These are phyloP conservation scores for Parastagonospora avenae DNA, from an alignment of 2,329 filamentous ascomycete species.

Conservation along the genomic window DNA sequence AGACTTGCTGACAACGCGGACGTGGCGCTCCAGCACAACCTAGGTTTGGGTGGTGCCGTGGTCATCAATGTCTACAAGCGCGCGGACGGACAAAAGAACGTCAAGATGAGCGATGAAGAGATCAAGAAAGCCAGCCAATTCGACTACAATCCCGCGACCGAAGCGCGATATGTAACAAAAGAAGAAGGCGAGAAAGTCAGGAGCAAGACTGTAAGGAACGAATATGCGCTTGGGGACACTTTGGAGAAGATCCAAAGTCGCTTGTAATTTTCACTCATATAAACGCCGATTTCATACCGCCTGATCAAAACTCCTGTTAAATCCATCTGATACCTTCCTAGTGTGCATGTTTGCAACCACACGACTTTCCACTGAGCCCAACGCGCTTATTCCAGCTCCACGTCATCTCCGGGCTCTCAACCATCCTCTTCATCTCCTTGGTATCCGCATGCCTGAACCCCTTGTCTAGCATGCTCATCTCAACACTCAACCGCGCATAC, in stretches of 20 bases:
- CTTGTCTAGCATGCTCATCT: constrained; percentile 37
- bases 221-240: constrained; percentile 79
- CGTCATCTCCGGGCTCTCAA: constrained; percentile 27
- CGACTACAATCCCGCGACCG: constrained; percentile 89
- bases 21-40: constrained; percentile 85
- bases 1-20: constrained; percentile 69
- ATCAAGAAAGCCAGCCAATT: constrained; percentile 71
- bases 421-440: constrained; percentile 34
- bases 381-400: constrained; percentile 45
- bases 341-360: constrained; percentile 29
- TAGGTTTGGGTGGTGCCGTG: constrained; percentile 86
- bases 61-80: constrained; percentile 89
- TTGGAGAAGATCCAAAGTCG: constrained; percentile 72
- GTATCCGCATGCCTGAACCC: constrained; percentile 36
- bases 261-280: constrained; percentile 52
- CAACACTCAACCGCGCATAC: constrained; percentile 35
- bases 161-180: constrained; percentile 84
- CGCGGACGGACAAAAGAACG: constrained; percentile 72
- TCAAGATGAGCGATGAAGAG: constrained; percentile 64
- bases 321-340: neutral
- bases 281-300: neutral
- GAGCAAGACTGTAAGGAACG: constrained; percentile 66
- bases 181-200: constrained; percentile 72
- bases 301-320: neutral
- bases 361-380: constrained; percentile 20